Evolutionary conservation across 2,329 filamentous ascomycete species (phyloP).

Genomic region (Pseudocercospora musae): DNA sequence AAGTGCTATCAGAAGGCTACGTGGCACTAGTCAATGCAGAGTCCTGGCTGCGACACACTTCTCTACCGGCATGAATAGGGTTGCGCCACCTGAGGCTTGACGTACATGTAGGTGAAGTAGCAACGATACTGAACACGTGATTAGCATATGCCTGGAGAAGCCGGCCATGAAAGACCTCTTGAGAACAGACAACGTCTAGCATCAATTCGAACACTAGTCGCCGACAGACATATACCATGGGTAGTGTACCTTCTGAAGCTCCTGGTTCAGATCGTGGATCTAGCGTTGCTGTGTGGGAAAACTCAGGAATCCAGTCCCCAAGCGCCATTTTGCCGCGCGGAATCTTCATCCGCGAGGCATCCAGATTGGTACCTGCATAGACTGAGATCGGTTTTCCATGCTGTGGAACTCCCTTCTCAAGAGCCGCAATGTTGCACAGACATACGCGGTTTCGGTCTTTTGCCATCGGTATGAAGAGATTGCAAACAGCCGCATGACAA

Average conservation of each 20-base stretch:
- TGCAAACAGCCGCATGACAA: neutral
- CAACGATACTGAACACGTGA: neutral
- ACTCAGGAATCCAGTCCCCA: conserved; percentile 21
- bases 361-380: conserved; percentile 24
- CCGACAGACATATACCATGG: neutral
- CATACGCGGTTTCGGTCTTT: neutral
- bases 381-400: conserved; percentile 15
- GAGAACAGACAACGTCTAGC: neutral
- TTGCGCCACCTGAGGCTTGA: neutral
- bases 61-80: neutral
- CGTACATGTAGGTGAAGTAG: neutral
- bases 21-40: neutral
- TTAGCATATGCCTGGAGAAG: neutral
- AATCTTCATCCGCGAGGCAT: conserved; percentile 20
- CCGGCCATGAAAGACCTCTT: neutral
- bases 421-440: conserved; percentile 3
- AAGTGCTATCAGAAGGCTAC: neutral
- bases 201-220: neutral
- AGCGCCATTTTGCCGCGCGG: conserved; percentile 18
- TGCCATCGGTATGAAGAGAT: neutral
- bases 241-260: neutral
- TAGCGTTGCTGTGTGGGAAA: conserved; percentile 14
- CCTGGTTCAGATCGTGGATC: conserved; percentile 16
- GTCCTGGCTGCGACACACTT: neutral
- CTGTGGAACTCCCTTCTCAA: conserved; percentile 10